These are phyloP conservation scores for Mycena olivaceomarginata DNA, from an alignment of 768 basidiomycete species.

Conservation along the genomic window DNA sequence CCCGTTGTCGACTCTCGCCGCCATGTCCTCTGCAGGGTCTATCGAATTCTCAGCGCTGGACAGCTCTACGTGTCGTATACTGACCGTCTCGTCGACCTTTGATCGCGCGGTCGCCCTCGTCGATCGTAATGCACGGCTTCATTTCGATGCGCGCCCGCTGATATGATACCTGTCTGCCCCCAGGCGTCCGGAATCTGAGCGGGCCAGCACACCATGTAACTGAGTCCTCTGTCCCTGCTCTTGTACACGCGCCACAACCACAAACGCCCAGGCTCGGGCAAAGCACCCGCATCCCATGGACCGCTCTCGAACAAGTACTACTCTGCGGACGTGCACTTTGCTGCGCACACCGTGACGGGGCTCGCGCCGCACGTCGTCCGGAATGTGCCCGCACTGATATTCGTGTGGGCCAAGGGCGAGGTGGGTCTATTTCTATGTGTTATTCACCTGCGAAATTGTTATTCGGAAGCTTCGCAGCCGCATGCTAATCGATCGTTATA, in stretches of 20 bases:
- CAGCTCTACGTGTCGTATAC: constrained; percentile 56
- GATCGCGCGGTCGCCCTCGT: constrained; percentile 53
- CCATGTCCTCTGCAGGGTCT: constrained; percentile 34
- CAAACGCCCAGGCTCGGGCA: constrained; percentile 42
- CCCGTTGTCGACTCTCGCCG: background rate
- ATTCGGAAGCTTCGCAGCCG: constrained; percentile 6
- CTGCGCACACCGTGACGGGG: constrained; percentile 67
- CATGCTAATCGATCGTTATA: constrained; percentile 1
- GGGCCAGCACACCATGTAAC: constrained; percentile 1
- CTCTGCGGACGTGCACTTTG: constrained; percentile 84
- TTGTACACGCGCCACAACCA: constrained; percentile 5
- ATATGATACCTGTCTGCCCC: constrained; percentile 6
- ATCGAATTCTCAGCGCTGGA: constrained; percentile 43
- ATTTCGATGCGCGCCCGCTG: constrained; percentile 31
- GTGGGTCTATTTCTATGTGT: constrained; percentile 59
- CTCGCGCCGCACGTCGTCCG: constrained; percentile 63
- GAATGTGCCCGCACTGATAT: constrained; percentile 82
- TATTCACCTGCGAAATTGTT: background rate
- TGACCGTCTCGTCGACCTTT: constrained; percentile 54
- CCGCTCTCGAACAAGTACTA: constrained; percentile 89
- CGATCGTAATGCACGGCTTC: constrained; percentile 50
- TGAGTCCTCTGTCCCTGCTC: constrained; percentile 16
- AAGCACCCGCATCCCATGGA: constrained; percentile 76
- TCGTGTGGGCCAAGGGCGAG: constrained; percentile 82
- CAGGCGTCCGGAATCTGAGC: constrained; percentile 36